These are phyloP conservation scores for Penicillium dipodomyicola DNA, from an alignment of 495 filamentous ascomycete genomes.

Conservation along the genomic window DNA sequence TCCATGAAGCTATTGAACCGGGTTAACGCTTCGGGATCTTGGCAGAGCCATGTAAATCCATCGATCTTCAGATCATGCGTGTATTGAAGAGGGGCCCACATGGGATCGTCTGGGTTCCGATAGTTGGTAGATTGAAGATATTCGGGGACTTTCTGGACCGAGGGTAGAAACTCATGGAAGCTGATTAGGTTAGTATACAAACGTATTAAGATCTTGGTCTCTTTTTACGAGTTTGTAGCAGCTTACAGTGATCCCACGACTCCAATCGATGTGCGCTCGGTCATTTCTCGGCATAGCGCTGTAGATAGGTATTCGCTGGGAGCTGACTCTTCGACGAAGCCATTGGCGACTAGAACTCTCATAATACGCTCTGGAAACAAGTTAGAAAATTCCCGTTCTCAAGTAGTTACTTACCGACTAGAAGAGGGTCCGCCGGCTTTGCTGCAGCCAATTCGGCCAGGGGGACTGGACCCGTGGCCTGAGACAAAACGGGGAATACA, in stretches of 20 bases:
- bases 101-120: slow-evolving; percentile 24
- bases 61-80: slow-evolving; percentile 26
- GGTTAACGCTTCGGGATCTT: slow-evolving; percentile 13
- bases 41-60: slow-evolving; percentile 26
- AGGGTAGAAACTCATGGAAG: slow-evolving; percentile 17
- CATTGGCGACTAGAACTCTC: slow-evolving; percentile 21
- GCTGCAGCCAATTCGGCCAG: slow-evolving; percentile 16
- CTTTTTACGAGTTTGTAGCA: too few species aligned
- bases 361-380: slow-evolving; percentile 21
- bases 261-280: slow-evolving; percentile 16
- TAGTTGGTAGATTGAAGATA: slow-evolving; percentile 21
- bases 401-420: slow-evolving; percentile 13
- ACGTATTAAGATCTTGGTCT: too few species aligned
- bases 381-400: too few species aligned
- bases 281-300: slow-evolving; percentile 20
- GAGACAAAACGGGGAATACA: slow-evolving; percentile 19
- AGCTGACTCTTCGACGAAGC: slow-evolving; percentile 12
- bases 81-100: slow-evolving; percentile 37
- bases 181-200: slow-evolving; percentile 1
- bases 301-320: slow-evolving; percentile 20
- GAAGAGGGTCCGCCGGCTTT: slow-evolving; percentile 21
- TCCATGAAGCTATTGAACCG: slow-evolving; percentile 32
- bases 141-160: slow-evolving; percentile 23
- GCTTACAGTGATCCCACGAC: slow-evolving; percentile 23
- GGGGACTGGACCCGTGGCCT: slow-evolving; percentile 14